phyloP scores from a whole-genome alignment of 78 protist species.

The Bodo saltans region DNA sequence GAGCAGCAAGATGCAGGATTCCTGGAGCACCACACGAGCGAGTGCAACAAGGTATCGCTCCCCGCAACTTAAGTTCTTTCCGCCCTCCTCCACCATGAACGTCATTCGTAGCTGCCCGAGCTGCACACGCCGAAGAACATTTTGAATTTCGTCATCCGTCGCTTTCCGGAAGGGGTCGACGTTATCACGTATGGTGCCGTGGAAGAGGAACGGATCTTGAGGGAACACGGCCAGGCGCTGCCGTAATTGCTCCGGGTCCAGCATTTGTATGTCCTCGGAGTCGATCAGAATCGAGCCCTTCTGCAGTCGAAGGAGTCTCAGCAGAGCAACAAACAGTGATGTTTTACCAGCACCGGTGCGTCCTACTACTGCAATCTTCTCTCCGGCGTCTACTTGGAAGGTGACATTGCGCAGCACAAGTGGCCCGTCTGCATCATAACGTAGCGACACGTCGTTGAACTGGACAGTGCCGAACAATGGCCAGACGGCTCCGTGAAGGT shows the following conservation, averaged over 20 bases:
- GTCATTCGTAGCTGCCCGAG: not conserved
- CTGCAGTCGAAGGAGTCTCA: constrained; percentile 28
- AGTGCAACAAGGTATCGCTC: constrained; percentile 51
- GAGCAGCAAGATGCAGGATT: constrained; percentile 13
- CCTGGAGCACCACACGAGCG: constrained; percentile 37
- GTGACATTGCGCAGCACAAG: constrained; percentile 33
- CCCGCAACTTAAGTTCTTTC: constrained; percentile 34
- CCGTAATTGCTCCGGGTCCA: not conserved
- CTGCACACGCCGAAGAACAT: not conserved
- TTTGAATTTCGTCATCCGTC: not conserved
- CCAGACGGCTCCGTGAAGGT: constrained; percentile 16
- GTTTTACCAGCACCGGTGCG: constrained; percentile 81
- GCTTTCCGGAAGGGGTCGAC: not conserved
- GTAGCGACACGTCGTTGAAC: constrained; percentile 2
- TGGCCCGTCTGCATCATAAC: constrained; percentile 30
- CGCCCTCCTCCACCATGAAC: constrained; percentile 47
- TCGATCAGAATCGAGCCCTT: constrained; percentile 28
- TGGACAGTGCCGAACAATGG: constrained; percentile 22
- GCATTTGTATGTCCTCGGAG: not conserved
- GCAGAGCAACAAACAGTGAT: constrained; percentile 40
- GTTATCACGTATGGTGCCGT: not conserved
- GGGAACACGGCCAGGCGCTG: not conserved
- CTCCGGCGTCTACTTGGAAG: constrained; percentile 39
- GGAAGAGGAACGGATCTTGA: not conserved
- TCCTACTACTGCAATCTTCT: constrained; percentile 82